Evolutionary conservation across 106 monocot species (phyloP), one percentile per base, ranked within the genome.

Genomic region (Dactylorhiza incarnata): DNA sequence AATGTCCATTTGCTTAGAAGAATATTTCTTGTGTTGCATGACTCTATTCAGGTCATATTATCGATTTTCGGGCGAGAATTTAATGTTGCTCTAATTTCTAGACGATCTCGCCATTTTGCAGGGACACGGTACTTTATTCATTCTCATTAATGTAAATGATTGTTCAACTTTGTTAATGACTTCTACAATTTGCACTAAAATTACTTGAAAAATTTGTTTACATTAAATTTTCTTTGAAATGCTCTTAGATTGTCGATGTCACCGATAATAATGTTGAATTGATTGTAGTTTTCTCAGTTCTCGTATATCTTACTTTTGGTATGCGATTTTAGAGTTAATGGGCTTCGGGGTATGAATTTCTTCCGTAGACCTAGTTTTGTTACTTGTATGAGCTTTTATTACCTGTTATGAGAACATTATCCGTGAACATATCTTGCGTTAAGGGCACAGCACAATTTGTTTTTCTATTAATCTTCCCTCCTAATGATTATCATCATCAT

Each of bases 21-120:
- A 46, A 69, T 46, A 44, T 44, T 24, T 69, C 45, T 69, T 46
- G 45, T n/a, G 7, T 43, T 44, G 69, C 9, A n/a, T 69, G 15
- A 52, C 0, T n/a, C 45, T 69, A 16, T 80, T 17, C 86, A 99
- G 99, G 77, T 84, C 45, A 84, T 80, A 65, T 73, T 94, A 51
- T 89, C 94, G 71, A 83, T 94, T 52, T 99, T 91, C 87, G 91
- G 99, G 62, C 76, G 91, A 71, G 94, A 87, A 73, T 89, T 97
- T 71, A 83, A 81, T 84, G 82, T 91, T 70, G 80, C 76, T 45
- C 85, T 97, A 44, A 87, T 93, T 75, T 91, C 96, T 71, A 93
- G 96, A 78, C 83, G 96, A 48, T 97, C 96, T 84, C 90, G 96
- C 19, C 93, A 97, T 90, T 97, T 97, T 87, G 96, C 96, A 2